Conservation (phyloP, 1,139 yeast genomes). For the Taphrina populina region DNA sequence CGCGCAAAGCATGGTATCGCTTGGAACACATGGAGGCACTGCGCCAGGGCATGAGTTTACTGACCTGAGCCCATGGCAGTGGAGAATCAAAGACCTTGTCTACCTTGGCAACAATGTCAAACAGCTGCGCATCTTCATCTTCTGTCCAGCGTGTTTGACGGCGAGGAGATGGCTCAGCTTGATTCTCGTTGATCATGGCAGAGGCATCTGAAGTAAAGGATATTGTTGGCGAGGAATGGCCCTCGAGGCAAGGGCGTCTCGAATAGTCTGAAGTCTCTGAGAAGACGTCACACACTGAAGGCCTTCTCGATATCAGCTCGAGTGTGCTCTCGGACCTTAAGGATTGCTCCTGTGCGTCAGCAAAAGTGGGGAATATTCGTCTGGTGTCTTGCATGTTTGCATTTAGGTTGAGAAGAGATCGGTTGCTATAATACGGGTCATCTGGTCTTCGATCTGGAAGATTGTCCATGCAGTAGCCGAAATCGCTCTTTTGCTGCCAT, state of each 20-base stretch:
- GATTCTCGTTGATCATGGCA: neutral
- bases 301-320: no score
- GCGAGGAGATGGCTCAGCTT: neutral
- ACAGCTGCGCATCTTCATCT: neutral
- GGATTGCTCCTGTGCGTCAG: no score
- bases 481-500: no score
- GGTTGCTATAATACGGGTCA: no score
- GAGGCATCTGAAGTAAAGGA: neutral
- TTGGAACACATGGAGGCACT: neutral
- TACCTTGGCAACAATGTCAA: neutral
- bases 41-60: neutral
- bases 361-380: no score
- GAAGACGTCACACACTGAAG: no score
- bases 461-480: no score
- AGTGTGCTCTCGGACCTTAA: no score
- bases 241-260: conserved; percentile 8
- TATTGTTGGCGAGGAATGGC: neutral
- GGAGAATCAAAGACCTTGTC: neutral
- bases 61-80: neutral
- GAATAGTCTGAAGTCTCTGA: no score
- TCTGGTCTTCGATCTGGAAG: no score
- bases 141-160: neutral
- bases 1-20: neutral
- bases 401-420: no score
- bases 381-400: no score